Evolutionary conservation across 176 grass and related monocot genomes (phyloP), one percentile per base, ranked within the genome.

Genomic region (Aegilops sharonensis): DNA sequence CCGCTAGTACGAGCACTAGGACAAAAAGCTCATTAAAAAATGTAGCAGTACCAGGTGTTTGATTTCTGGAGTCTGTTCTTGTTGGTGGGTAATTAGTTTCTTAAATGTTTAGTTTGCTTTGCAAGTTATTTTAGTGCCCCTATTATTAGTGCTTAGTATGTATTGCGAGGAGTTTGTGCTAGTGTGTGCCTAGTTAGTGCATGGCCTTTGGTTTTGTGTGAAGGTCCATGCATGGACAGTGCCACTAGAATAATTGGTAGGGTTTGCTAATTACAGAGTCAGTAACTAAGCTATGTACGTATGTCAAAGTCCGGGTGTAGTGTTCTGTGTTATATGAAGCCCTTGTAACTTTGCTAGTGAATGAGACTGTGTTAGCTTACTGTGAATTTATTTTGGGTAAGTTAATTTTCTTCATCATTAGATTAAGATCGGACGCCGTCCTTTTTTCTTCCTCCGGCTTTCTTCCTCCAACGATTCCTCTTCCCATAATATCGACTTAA

Each of bases 161-260:
- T 5, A 45, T 75, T 54, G 72, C 10, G 43, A 31, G 69, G 36
- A 42, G 43, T 47, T 75, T 75, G 54, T 37, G 11, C n/a, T 21
- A n/a, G 63, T 18, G 56, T 21, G 23, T 14, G 21, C 50, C 39
- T 63, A 18, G 11, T 10, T 39, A 29, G n/a, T 73, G 61, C 30
- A 27, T 59, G 35, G 34, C 45, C 68, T 81, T 68, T 35, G 20
- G 61, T 89, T 89, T 81, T 81, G 82, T 63, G 74, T 68, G 45
- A 59, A 61, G 59, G 60, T 23, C 71, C 62, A 43, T 68, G 15
- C 69, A 45, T 45, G 42, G 42, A 45, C 42, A 12, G 42, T 45
- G 42, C 42, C 9, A 45, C 42, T 45, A 47, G 8, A 21, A 10
- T 54, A 15, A 8, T 52, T 72, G 37, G 54, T 63, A 61, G 24